Evolutionary conservation across 1,284 basidiomycete genomes (phyloP), one percentile per base, ranked within the genome.

Genomic region (Ustilago tritici): DNA sequence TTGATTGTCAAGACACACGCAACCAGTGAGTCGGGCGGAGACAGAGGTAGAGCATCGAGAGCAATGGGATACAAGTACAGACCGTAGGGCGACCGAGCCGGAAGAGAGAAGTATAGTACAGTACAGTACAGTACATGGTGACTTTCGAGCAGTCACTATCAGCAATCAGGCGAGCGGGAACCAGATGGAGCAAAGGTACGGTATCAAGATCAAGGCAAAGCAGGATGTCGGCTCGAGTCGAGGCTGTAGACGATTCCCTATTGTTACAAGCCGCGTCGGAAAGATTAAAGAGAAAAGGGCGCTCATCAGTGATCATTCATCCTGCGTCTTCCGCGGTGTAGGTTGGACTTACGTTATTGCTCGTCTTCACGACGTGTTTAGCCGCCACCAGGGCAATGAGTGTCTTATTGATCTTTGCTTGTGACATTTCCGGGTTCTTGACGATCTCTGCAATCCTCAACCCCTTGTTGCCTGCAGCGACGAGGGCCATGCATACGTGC

Each of bases 341-440:
- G 19, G 46, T 11, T 12, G 35, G 12, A 87, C 88, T 78, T 70
- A 88, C 88, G 69, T 86, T 87, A 28, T 86, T 84, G 35, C 75
- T 87, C 28, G 73, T 81, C 86, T 95, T 96, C 55, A 88, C 88
- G 3, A 95, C 93, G 32, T 93, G 90, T 85, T 96, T 97, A 61
- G 94, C 90, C 79, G 92, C 92, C 1, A 95, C 93, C 1, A 97
- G 88, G 1, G 94, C 93, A 65, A 97, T 95, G 36, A 98, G 89
- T 78, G 94, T 95, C 87, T 95, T 96, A 87, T 97, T 96, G 50
- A 94, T 94, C 41, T 92, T 90, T 7, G 93, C 92, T 87, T 95
- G 94, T 55, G 91, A 92, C 54, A 95, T 88, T 67, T 95, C 93
- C 0, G 94, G 93, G 1, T 91, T 91, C 56, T 89, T 90, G 73